Conservation (phyloP, 73 alveolate species). For the Paramecium sonneborni region DNA sequence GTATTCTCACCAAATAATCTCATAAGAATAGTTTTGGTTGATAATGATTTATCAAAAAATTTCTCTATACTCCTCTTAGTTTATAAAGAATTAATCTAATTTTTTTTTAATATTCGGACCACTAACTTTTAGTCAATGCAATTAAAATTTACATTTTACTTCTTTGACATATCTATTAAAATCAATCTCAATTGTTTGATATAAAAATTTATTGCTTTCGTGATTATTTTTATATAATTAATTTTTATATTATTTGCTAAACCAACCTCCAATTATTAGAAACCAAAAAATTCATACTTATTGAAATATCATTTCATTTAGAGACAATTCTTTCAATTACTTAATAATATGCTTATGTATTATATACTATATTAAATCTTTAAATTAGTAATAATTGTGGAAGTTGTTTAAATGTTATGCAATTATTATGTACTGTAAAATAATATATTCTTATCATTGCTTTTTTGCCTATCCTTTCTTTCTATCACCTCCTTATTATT, state of each 20-base stretch:
- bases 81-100: slow-evolving; percentile 84
- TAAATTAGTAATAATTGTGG: background rate
- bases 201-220: slow-evolving; percentile 75
- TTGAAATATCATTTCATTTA: background rate
- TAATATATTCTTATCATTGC: background rate
- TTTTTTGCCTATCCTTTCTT: background rate
- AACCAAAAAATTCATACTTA: background rate
- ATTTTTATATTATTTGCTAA: background rate
- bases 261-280: background rate
- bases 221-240: background rate
- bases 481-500: background rate
- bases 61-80: slow-evolving; percentile 99
- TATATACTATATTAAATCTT: background rate
- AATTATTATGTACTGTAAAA: slow-evolving; percentile 13
- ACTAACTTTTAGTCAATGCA: slow-evolving; percentile 79
- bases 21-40: slow-evolving; percentile 96
- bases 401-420: background rate
- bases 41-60: slow-evolving; percentile 94
- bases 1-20: slow-evolving; percentile 80
- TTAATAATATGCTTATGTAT: background rate
- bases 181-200: slow-evolving; percentile 90
- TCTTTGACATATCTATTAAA: slow-evolving; percentile 89
- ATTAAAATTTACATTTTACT: no score
- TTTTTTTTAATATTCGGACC: slow-evolving; percentile 87
- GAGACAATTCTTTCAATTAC: no score